These are phyloP conservation scores for Hymenotorrendiella dingleyae DNA, from an alignment of 2,329 filamentous ascomycete genomes.

Conservation along the genomic window DNA sequence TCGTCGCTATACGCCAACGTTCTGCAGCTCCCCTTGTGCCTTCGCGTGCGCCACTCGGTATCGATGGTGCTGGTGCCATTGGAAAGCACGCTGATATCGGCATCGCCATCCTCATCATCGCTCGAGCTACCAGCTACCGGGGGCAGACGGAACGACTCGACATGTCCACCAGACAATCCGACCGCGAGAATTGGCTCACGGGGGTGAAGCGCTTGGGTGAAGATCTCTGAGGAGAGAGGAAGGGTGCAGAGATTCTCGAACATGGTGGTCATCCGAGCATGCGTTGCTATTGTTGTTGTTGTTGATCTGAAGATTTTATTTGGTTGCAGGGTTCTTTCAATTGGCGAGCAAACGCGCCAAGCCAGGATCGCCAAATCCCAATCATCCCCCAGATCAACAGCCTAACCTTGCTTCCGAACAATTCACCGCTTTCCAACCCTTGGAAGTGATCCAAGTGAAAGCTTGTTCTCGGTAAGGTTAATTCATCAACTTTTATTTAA, in stretches of 20 bases:
- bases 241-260: constrained; percentile 82
- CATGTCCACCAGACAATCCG: constrained; percentile 77
- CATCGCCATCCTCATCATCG: constrained; percentile 46
- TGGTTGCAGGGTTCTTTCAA: not conserved
- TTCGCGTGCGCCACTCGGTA: constrained; percentile 75
- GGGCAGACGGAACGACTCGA: constrained; percentile 74
- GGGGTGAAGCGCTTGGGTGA: constrained; percentile 82
- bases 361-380: no score
- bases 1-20: constrained; percentile 73
- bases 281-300: not conserved
- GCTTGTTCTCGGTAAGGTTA: no score
- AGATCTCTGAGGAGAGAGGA: constrained; percentile 79
- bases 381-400: no score
- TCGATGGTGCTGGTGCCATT: constrained; percentile 71
- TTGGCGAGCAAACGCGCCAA: not conserved
- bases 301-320: not conserved
- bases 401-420: no score
- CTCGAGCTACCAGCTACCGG: constrained; percentile 41
- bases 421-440: no score
- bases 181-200: constrained; percentile 78
- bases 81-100: constrained; percentile 39
- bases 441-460: no score
- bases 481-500: no score
- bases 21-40: constrained; percentile 92
- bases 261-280: constrained; percentile 14